A percentile compares a stretch with the other conserved stretches of the same genome.
Evolutionary conservation across 495 filamentous ascomycete genomes (phyloP).

Genomic region (Cercophora newfieldiana): DNA sequence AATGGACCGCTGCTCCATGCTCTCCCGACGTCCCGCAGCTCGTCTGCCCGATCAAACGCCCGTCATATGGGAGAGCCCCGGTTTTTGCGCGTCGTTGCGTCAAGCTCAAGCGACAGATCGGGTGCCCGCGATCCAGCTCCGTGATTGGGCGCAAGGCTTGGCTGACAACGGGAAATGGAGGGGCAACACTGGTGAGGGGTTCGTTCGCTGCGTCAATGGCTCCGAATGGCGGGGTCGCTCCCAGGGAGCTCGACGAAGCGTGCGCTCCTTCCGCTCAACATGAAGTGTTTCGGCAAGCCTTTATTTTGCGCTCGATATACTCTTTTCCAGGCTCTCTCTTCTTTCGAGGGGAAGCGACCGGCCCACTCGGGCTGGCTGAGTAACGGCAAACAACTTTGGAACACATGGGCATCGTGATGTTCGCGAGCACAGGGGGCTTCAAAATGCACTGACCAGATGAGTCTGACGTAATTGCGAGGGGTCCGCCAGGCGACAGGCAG

Average conservation of each 20-base stretch:
- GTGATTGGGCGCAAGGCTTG: conserved; percentile 23
- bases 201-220: not conserved
- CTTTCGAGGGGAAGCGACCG: not conserved
- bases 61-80: conserved; percentile 12
- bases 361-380: not conserved
- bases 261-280: not conserved
- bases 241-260: not conserved
- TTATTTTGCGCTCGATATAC: not conserved
- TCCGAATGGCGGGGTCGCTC: conserved; percentile 13
- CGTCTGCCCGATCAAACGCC: not conserved
- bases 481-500: not conserved
- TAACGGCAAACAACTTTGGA: not conserved
- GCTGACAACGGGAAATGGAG: conserved; percentile 1
- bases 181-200: conserved; percentile 9
- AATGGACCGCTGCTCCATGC: not conserved
- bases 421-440: not conserved
- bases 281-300: not conserved
- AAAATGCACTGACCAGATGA: conserved; percentile 11
- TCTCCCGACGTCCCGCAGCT: not conserved
- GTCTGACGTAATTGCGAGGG: conserved; percentile 15
- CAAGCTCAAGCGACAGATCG: conserved; percentile 2
- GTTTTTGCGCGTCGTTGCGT: conserved; percentile 1
- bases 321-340: not conserved
- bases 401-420: not conserved
- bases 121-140: conserved; percentile 17